A percentile compares a stretch with the other conserved stretches of the same genome.
Evolutionary conservation across 768 basidiomycete species (phyloP).

Genomic region (Russula dissimulans): DNA sequence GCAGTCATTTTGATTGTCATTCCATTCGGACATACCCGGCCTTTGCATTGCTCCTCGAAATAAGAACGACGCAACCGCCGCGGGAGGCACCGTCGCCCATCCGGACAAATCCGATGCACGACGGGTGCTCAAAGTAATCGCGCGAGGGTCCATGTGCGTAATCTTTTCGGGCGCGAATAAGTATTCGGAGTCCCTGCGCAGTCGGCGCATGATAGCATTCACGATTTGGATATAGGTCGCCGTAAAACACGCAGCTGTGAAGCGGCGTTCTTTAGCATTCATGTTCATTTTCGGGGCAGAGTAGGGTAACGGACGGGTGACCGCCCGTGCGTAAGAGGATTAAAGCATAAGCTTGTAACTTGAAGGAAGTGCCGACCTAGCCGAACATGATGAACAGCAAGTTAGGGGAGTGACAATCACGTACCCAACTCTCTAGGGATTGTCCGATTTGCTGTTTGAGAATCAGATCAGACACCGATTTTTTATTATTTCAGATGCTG

Average conservation of each 20-base stretch:
- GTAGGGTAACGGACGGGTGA: constrained; percentile 50
- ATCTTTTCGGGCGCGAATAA: constrained; percentile 53
- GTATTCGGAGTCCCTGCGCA: constrained; percentile 39
- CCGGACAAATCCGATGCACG: constrained; percentile 73
- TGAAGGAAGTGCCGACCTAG: constrained; percentile 64
- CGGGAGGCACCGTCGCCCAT: constrained; percentile 41
- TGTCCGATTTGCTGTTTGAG: constrained; percentile 52
- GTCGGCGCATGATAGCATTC: constrained; percentile 53
- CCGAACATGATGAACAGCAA: neutral
- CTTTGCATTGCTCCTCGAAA: constrained; percentile 43
- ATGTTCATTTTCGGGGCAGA: neutral
- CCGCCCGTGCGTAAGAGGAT: constrained; percentile 64
- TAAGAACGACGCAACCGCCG: constrained; percentile 58
- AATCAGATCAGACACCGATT: neutral
- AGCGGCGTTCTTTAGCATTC: neutral
- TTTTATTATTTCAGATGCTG: neutral
- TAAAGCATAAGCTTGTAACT: constrained; percentile 73
- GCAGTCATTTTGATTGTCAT: neutral
- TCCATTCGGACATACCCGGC: constrained; percentile 9
- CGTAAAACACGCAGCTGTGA: constrained; percentile 76
- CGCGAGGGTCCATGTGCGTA: constrained; percentile 56
- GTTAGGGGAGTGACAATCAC: constrained; percentile 18
- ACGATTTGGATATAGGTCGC: constrained; percentile 65
- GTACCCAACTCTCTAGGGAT: constrained; percentile 75
- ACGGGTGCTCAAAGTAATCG: constrained; percentile 50